A percentile compares a stretch with the other conserved stretches of the same genome.
phyloP scores from a whole-genome alignment of 1,139 yeast genomes.

The Lodderomyces oxycetoniae region DNA sequence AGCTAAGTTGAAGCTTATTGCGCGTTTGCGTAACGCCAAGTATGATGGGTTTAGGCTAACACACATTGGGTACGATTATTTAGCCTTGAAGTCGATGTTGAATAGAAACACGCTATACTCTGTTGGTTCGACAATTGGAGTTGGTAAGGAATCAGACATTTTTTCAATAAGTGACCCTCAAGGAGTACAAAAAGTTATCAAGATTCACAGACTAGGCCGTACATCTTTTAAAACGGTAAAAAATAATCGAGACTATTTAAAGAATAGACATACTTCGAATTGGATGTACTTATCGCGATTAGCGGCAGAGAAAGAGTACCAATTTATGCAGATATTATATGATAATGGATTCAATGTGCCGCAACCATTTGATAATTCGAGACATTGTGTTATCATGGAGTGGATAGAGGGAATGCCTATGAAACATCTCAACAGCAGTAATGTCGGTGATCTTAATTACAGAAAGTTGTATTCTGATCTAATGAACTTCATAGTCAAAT shows the following conservation, averaged over 20 bases:
- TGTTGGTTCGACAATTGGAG: slow-evolving; percentile 86
- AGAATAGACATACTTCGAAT: slow-evolving; percentile 59
- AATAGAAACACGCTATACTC: slow-evolving; percentile 71
- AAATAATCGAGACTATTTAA: slow-evolving; percentile 87
- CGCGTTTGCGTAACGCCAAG: slow-evolving; percentile 76
- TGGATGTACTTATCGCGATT: slow-evolving; percentile 92
- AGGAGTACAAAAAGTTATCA: slow-evolving; percentile 68
- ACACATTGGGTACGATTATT: slow-evolving; percentile 84
- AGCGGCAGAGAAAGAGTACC: slow-evolving; percentile 90
- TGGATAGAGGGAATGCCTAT: slow-evolving; percentile 83
- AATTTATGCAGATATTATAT: slow-evolving; percentile 74
- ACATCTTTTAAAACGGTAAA: slow-evolving; percentile 89
- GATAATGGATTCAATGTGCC: slow-evolving; percentile 84
- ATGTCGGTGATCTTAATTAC: slow-evolving; percentile 38
- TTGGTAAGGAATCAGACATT: slow-evolving; percentile 96
- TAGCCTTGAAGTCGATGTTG: slow-evolving; percentile 79
- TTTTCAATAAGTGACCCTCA: slow-evolving; percentile 72
- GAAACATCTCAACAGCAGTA: slow-evolving; percentile 53
- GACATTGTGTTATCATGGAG: slow-evolving; percentile 93
- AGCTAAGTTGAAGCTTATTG: slow-evolving; percentile 77
- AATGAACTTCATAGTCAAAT: slow-evolving; percentile 78
- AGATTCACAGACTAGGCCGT: slow-evolving; percentile 90
- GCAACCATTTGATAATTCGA: slow-evolving; percentile 77
- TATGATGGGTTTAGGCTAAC: slow-evolving; percentile 92
- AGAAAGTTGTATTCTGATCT: slow-evolving; percentile 73